Evolutionary conservation across 73 alveolate genomes (phyloP).

Genomic region (Paramecium primaurelia): DNA sequence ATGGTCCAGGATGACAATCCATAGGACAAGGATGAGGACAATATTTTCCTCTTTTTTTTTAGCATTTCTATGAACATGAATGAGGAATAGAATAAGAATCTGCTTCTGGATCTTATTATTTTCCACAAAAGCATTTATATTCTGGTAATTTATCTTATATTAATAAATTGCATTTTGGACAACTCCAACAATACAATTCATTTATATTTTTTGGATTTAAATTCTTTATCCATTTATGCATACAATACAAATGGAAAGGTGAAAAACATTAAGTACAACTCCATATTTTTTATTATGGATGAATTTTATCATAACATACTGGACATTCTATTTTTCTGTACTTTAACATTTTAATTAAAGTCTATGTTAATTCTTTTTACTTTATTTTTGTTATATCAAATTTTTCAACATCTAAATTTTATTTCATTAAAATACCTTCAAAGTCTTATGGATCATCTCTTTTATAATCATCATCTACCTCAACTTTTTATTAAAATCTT

Average conservation of each 20-base stretch:
- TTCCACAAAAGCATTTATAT: conserved; percentile 89
- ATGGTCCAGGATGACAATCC: conserved; percentile 96
- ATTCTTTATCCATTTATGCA: conserved; percentile 91
- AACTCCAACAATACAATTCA: conserved; percentile 79
- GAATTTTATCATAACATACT: conserved; percentile 73
- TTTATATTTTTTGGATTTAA: conserved; percentile 68
- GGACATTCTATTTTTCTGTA: conserved; percentile 66
- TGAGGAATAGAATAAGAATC: conserved; percentile 87
- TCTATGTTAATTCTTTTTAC: conserved; percentile 23
- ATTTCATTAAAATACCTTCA: conserved; percentile 3
- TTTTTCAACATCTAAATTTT: conserved; percentile 47
- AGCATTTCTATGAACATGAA: conserved; percentile 88
- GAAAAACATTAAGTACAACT: conserved; percentile 84
- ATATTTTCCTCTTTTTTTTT: conserved; percentile 71
- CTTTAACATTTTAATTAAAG: conserved; percentile 54
- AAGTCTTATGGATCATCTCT: conserved; percentile 60
- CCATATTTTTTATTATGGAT: conserved; percentile 79
- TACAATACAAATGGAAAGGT: conserved; percentile 88
- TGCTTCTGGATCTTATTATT: conserved; percentile 79
- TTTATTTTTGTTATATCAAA: conserved; percentile 56
- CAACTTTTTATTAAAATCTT: not conserved
- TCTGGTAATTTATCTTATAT: conserved; percentile 84
- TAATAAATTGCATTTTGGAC: conserved; percentile 90
- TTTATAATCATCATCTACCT: conserved; percentile 24
- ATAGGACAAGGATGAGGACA: conserved; percentile 88